A percentile compares a stretch with the other conserved stretches of the same genome.
Evolutionary conservation across 2,329 filamentous ascomycete genomes (phyloP).

Genomic region (Pyrenophora tritici-repentis): DNA sequence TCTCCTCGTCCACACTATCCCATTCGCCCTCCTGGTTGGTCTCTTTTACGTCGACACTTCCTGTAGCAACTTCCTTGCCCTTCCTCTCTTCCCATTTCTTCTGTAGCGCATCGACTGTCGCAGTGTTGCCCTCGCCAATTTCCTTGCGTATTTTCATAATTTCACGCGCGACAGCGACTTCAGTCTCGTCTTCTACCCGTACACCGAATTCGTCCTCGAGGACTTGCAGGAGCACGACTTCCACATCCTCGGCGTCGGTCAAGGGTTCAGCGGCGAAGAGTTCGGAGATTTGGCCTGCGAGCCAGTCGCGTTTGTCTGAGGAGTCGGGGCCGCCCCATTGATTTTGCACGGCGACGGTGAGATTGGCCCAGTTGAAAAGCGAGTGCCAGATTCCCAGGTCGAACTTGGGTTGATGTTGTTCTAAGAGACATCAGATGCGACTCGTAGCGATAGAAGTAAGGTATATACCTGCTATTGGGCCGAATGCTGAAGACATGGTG

Average conservation of each 20-base stretch:
- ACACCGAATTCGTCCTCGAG: slow-evolving; percentile 97
- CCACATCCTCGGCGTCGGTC: slow-evolving; percentile 78
- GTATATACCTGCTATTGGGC: slow-evolving; percentile 7
- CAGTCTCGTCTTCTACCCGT: slow-evolving; percentile 87
- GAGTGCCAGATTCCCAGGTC: slow-evolving; percentile 86
- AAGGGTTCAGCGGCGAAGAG: slow-evolving; percentile 66
- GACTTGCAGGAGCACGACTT: slow-evolving; percentile 82
- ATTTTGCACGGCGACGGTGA: slow-evolving; percentile 84
- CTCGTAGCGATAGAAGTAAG: neutral
- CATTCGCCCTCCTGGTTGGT: slow-evolving; percentile 56
- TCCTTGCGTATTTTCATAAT: slow-evolving; percentile 72
- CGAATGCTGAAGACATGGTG: slow-evolving; percentile 12
- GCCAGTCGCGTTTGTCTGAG: slow-evolving; percentile 92
- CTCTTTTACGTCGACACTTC: slow-evolving; percentile 57
- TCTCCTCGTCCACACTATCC: slow-evolving; percentile 57
- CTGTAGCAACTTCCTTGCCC: slow-evolving; percentile 60
- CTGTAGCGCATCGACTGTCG: slow-evolving; percentile 67
- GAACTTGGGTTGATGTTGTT: slow-evolving; percentile 52
- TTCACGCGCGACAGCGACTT: slow-evolving; percentile 71
- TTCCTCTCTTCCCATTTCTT: slow-evolving; percentile 65
- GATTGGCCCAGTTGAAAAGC: slow-evolving; percentile 84
- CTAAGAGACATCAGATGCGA: slow-evolving; percentile 24
- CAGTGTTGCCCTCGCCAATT: slow-evolving; percentile 68
- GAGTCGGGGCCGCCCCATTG: slow-evolving; percentile 86
- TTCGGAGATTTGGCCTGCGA: slow-evolving; percentile 84